Base-by-base conservation (phyloP, 75 land plant species). In the Pseudotsuga menziesii region DNA sequence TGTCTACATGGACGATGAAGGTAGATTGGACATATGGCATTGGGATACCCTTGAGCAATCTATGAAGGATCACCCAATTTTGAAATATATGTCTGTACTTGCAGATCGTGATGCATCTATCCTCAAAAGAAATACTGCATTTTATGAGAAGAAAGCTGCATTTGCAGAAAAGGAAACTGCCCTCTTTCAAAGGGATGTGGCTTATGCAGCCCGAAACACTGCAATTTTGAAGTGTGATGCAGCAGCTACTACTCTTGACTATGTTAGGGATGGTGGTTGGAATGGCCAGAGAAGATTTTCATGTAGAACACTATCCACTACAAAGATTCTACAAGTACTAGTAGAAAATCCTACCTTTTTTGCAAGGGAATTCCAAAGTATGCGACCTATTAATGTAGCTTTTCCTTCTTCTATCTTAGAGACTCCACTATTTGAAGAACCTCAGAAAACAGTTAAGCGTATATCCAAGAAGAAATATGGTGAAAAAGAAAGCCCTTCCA, bases 61-160 rank as follows among this genome's bases (percentile, higher is more conserved):
- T 12, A 56, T 81, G 19, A 80, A 79, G 55, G 81, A 78, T 14
- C 75, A 84, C n/a, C 77, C 77, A 60, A 86, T 78, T 11, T 71
- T 87, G 36, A 83, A 88, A 82, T 84, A 88, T 22, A 89, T 89
- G 84, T 79, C 88, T 26, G 60, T 80, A 16, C 64, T 84, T 14
- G 79, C 81, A 56, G 92, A 90, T 22, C 80, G 81, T 13, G 86
- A 87, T 60, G 71, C 83, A 26, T 82, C 80, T 25, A 69, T 84
- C 16, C 19, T 78, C 54, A 80, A 80, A 58, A 77, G 74, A 44
- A 59, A 56, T 56, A 76, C 72, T 59, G 80, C 73, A 27, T 44
- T 67, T 41, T 77, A 80, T 4, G 84, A 69, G 25, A 75, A 82
- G 71, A 67, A 70, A 54, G 81, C 81, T 12, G 84, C 82, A 32